Percentiles rank a stretch among this genome's conserved stretches.
Evolutionary conservation across 192 early-diverging fungal genomes (phyloP).

Genomic region (Funneliformis mosseae): DNA sequence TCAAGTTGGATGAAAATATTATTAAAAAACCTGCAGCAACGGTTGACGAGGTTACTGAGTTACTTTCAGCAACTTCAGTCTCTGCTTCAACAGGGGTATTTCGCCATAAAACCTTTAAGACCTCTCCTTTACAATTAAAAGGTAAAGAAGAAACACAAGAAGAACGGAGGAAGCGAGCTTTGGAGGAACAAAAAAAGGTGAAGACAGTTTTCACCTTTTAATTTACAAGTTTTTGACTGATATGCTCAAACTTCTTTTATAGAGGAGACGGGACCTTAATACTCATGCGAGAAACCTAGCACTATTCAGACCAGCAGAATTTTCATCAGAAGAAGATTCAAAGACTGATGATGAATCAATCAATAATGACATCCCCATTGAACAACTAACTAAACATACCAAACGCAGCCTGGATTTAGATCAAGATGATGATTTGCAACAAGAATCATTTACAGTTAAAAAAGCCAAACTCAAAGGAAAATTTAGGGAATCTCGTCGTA

Average conservation of each 20-base stretch:
- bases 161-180: slow-evolving; percentile 40
- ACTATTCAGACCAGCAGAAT: slow-evolving; percentile 39
- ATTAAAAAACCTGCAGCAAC: neutral
- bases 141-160: slow-evolving; percentile 42
- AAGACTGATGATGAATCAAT: slow-evolving; percentile 31
- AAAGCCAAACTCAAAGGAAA: slow-evolving; percentile 17
- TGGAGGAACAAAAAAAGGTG: slow-evolving; percentile 50
- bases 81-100: neutral
- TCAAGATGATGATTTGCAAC: slow-evolving; percentile 26
- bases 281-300: slow-evolving; percentile 51
- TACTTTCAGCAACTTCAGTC: slow-evolving; percentile 16
- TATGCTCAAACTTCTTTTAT: slow-evolving; percentile 11
- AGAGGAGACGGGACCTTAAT: slow-evolving; percentile 48
- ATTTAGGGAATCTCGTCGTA: slow-evolving; percentile 37
- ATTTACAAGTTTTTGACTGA: neutral
- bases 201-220: neutral
- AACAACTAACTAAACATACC: slow-evolving; percentile 34
- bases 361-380: slow-evolving; percentile 26
- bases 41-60: slow-evolving; percentile 20
- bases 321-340: slow-evolving; percentile 37
- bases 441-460: slow-evolving; percentile 15
- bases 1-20: neutral
- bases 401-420: slow-evolving; percentile 31
- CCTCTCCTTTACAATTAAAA: slow-evolving; percentile 24
- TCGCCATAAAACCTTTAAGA: slow-evolving; percentile 8